Percentiles rank a stretch among this genome's conserved stretches.
phyloP scores from a whole-genome alignment of 179 eudicot species.

The Spinacia oleracea region DNA sequence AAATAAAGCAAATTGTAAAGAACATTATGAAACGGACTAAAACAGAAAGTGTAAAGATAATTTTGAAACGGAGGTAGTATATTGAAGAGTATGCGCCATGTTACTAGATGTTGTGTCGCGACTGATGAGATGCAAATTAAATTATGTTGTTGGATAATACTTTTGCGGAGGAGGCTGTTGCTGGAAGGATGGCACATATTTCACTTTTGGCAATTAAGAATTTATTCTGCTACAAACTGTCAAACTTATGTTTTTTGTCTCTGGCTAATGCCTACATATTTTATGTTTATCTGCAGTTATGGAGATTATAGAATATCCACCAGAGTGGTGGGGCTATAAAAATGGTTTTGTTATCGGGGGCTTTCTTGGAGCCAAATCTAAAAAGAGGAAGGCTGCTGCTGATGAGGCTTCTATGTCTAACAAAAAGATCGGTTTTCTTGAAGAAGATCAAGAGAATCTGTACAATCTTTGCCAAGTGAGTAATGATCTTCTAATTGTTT shows the following conservation, averaged over 20 bases:
- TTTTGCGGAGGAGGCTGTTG: too few species aligned
- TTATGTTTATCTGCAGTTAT: slow-evolving; percentile 39
- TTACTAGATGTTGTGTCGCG: too few species aligned
- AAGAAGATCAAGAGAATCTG: slow-evolving; percentile 95
- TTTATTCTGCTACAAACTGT: background rate
- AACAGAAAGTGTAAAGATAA: too few species aligned
- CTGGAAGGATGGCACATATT: background rate
- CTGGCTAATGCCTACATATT: background rate
- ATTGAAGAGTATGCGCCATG: too few species aligned
- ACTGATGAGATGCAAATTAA: too few species aligned
- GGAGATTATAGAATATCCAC: slow-evolving; percentile 41
- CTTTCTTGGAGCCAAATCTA: slow-evolving; percentile 70
- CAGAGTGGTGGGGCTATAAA: slow-evolving; percentile 89
- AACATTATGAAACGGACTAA: too few species aligned
- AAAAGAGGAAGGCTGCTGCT: slow-evolving; percentile 50
- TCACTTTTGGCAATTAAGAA: background rate
- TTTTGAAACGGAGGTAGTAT: background rate
- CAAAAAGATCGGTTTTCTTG: slow-evolving; percentile 62
- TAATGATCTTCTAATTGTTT: slow-evolving; percentile 8
- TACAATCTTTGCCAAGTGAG: slow-evolving; percentile 89
- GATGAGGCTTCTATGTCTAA: slow-evolving; percentile 33
- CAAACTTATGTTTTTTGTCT: background rate
- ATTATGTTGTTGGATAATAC: too few species aligned
- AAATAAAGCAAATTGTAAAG: too few species aligned
- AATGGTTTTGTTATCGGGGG: slow-evolving; percentile 86